Base-by-base conservation (phyloP, 2,329 filamentous ascomycete genomes). In the Colletotrichum chrysophilum region DNA sequence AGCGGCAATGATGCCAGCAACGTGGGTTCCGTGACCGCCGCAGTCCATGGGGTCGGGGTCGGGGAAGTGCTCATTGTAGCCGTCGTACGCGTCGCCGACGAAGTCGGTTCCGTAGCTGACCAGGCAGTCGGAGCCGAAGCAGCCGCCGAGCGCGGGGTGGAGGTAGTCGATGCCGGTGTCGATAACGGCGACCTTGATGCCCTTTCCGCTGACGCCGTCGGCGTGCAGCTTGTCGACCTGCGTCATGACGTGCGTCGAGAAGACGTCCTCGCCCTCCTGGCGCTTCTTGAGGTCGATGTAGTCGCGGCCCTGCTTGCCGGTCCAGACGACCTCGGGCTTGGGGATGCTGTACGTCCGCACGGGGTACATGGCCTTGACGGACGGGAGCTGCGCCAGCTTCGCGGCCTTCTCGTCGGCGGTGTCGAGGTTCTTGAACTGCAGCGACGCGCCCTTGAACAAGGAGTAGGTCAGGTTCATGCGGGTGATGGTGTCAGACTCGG, bases 131-230 rank as follows among this genome's bases (percentile, higher is more conserved):
- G 85, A 79, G 3, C 92, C 92, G 79, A 93, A 93, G 79, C 92
- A 92, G 62, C 91, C 91, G 43, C 92, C 92, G 1, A 94, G 87
- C 32, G 91, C 90, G 3, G 91, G 90, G 79, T 94, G 92, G 1
- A 84, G 87, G 79, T 93, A 93, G 80, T 94, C 92, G 64, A 92
- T 84, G 79, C 89, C 89, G 26, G 86, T 89, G 79, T 91, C 90
- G 32, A 91, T 84, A 14, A 91, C 83, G 55, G 84, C 90, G 80
- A 91, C 83, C 76, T 88, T 89, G 82, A 91, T 83, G 16, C 89
- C 89, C 78, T 86, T 86, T 48, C 90, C 90, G 0, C 85, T 87
- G 70, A 88, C 77, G 1, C 88, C 89, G 74, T 87, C 81, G 14
- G 85, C 86, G 36, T 85, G 85, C 48, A 91, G 83, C 85, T 88